Evolutionary conservation across 768 basidiomycete species (phyloP).

Genomic region (Cytidiella melzeri): DNA sequence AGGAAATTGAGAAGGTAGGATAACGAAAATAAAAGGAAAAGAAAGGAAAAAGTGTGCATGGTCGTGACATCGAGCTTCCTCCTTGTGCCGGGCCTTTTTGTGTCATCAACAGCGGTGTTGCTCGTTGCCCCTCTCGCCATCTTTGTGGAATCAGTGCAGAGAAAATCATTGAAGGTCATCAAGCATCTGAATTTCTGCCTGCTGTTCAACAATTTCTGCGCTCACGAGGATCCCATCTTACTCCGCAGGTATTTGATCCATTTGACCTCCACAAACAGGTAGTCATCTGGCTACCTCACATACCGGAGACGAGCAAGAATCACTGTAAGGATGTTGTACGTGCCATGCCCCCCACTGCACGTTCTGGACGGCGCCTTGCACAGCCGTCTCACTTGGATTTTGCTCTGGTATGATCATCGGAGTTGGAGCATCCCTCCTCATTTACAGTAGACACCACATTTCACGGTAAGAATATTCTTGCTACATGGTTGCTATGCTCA

Average conservation of each 20-base stretch:
- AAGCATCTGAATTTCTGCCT: neutral
- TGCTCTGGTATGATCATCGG: neutral
- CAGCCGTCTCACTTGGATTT: slow-evolving; percentile 1
- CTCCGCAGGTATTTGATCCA: neutral
- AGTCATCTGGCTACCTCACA: neutral
- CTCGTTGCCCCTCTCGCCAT: no score
- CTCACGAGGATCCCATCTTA: neutral
- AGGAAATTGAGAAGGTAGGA: no score
- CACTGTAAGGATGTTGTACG: neutral
- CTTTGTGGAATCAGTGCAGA: neutral
- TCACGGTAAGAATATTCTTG: no score
- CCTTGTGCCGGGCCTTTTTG: no score
- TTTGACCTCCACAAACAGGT: neutral
- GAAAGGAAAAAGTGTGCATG: no score
- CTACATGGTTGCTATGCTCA: no score
- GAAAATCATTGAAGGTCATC: neutral
- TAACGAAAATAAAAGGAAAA: no score
- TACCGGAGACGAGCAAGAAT: neutral
- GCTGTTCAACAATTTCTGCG: neutral
- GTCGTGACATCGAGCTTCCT: no score
- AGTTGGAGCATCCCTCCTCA: no score
- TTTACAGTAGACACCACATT: no score
- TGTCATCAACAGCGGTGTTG: no score
- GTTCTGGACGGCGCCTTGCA: neutral
- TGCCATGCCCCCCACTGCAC: neutral